Evolutionary conservation across 192 early-diverging fungal species (phyloP), one percentile per base, ranked within the genome.

Genomic region (Dimargaris cristalligena): DNA sequence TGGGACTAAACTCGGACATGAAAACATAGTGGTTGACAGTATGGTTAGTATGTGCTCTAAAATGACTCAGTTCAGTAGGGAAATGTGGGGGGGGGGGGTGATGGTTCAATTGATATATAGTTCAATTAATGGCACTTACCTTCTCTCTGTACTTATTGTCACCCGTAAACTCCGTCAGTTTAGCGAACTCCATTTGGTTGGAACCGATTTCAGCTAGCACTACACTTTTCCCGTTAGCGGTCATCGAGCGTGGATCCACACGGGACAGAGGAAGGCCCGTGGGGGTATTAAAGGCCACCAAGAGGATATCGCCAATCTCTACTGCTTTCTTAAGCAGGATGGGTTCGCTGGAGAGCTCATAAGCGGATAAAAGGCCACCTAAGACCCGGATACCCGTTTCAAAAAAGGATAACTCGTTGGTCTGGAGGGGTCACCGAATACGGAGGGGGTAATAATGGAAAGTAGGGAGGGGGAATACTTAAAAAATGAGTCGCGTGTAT

Each of bases 341-440:
- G 51, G 88, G 84, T 38, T 81, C 67, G 35, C 76, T 74, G 22
- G 79, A 77, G 41, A 91, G 63, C 60, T 91, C 80, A 58, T 89
- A 88, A 1, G 90, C 85, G 34, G 81, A 79, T 23, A 96, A 68
- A 2, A 93, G 61, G 3, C 89, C 90, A 34, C 91, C 92, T 8
- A 95, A 67, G 11, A 90, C 84, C 22, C 90, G 76, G 60, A 92
- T 91, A 0, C 84, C 88, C 23, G 85, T 87, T 70, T 95, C 92
- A 66, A 92, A 91, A 38, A 86, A 59, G 55, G 77, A 75, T 44
- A 83, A 72, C 33, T 74, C n/a, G 18, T 48, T 58, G 22, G 64
- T 56, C 28, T 33, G 30, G n/a, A n/a, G n/a, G n/a, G 16, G 34
- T 58, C 45, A 75, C 45, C 45, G 1, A 2, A 46, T 11, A 3